Conservation (phyloP, 192 early-diverging fungal species). For the Rhizophagus sp. region DNA sequence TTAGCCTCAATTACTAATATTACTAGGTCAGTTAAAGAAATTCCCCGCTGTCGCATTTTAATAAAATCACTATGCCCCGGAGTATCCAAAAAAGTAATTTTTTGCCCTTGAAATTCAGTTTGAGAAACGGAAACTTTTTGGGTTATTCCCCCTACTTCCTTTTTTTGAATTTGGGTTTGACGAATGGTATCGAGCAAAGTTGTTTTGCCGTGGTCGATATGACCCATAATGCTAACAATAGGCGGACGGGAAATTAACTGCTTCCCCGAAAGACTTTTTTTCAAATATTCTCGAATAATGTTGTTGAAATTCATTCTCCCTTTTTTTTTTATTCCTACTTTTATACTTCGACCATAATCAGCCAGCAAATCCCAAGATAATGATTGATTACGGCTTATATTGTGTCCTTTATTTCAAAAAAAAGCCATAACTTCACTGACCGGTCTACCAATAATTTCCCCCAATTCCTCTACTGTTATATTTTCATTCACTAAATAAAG, state of each 20-base stretch:
- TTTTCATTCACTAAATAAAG: too few relatives aligned
- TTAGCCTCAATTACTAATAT: neutral
- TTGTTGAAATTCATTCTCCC: too few relatives aligned
- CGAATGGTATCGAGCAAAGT: conserved; percentile 73
- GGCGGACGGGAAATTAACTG: conserved; percentile 63
- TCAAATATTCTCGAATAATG: too few relatives aligned
- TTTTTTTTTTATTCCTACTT: too few relatives aligned
- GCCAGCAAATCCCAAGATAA: too few relatives aligned
- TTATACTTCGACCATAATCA: too few relatives aligned
- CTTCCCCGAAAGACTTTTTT: too few relatives aligned
- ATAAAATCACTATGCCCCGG: conserved; percentile 1
- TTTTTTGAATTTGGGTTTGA: neutral
- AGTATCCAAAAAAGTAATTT: conserved; percentile 6
- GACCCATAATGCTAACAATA: conserved; percentile 97
- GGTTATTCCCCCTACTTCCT: conserved; percentile 1
- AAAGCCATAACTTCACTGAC: too few relatives aligned
- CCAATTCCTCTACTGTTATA: too few relatives aligned
- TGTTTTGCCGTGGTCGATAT: conserved; percentile 97
- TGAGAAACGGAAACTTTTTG: conserved; percentile 9
- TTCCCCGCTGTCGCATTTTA: neutral
- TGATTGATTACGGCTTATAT: too few relatives aligned
- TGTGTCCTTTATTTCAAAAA: too few relatives aligned
- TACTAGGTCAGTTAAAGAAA: neutral
- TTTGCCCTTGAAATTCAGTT: neutral
- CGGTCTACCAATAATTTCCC: too few relatives aligned